Conservation (phyloP, 768 basidiomycete species). For the Trametes coccinea region DNA sequence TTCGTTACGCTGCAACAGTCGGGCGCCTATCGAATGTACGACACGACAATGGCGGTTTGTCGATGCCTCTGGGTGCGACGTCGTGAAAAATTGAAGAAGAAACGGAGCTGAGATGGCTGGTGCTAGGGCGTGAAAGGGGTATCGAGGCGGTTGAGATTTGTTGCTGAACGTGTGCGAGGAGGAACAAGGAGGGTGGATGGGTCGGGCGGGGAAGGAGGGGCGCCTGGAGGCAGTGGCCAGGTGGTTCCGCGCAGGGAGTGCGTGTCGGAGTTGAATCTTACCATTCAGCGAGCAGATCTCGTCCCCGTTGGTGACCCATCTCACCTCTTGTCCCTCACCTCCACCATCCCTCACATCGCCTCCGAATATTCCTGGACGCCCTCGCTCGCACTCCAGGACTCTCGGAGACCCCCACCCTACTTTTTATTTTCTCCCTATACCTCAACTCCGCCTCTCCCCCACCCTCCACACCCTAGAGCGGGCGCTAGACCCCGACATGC, state of each 20-base stretch:
- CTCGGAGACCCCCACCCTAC: neutral
- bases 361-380: slow-evolving; percentile 15
- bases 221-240: slow-evolving; percentile 16
- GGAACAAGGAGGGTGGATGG: neutral
- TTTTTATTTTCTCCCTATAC: slow-evolving; percentile 3
- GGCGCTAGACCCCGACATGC: slow-evolving; percentile 24
- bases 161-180: neutral
- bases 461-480: neutral
- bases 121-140: neutral
- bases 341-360: slow-evolving; percentile 15
- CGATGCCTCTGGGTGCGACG: slow-evolving; percentile 4
- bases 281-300: slow-evolving; percentile 32
- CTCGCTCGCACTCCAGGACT: slow-evolving; percentile 3
- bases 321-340: slow-evolving; percentile 26
- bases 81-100: neutral
- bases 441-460: neutral
- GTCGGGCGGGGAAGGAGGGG: slow-evolving; percentile 1
- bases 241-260: slow-evolving; percentile 19
- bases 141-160: neutral
- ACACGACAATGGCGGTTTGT: neutral
- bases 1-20: neutral
- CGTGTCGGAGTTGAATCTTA: slow-evolving; percentile 34
- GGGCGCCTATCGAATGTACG: slow-evolving; percentile 6
- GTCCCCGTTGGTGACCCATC: slow-evolving; percentile 26
- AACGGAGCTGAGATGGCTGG: neutral